Evolutionary conservation across 1,284 basidiomycete genomes (phyloP), one percentile per base, ranked within the genome.

Genomic region (Coniferiporia weirii): DNA sequence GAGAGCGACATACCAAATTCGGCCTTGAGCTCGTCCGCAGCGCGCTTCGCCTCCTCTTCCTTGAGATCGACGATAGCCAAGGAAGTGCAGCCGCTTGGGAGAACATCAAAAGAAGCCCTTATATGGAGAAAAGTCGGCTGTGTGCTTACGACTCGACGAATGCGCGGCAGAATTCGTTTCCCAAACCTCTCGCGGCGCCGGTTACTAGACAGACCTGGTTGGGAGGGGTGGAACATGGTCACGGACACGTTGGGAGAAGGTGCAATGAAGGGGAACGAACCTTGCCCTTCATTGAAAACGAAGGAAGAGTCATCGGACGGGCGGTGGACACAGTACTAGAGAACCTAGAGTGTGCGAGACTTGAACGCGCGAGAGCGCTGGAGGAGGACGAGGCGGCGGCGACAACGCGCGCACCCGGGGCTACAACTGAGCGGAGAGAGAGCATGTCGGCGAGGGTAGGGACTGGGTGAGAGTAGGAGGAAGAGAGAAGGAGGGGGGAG

Each of bases 161-260:
- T 4, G 93, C 93, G 54, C 87, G 83, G 67, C 91, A 93, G 71
- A 97, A 93, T 71, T 93, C 86, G 67, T 90, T 82, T 13, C 94
- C 94, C 40, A 97, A 76, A 12, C 95, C 95, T 66, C 91, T 81
- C 13, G 93, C 95, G 56, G 89, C 96, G 54, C 95, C 95, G 15
- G 95, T 98, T 56, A 98, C 85, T 65, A 96, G 77, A 74, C 91
- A 94, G 51, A 95, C 88, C 77, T 89, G 44, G 3, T n/a, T n/a
- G 17, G 13, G 17, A 19, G 12, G 17, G 8, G 4, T 9, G n/a
- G 57, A 45, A 20, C 27, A 17, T 83, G 75, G 27, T 27, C 27
- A 27, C 73, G 27, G 17, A 13, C 27, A 22, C 17, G 43, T 34
- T 10, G 15, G 38, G 15, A 10, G 91, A 78, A 12, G 38, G 15